These are phyloP conservation scores for Juglanconis sp. DNA, from an alignment of 2,329 filamentous ascomycete species.

Conservation along the genomic window DNA sequence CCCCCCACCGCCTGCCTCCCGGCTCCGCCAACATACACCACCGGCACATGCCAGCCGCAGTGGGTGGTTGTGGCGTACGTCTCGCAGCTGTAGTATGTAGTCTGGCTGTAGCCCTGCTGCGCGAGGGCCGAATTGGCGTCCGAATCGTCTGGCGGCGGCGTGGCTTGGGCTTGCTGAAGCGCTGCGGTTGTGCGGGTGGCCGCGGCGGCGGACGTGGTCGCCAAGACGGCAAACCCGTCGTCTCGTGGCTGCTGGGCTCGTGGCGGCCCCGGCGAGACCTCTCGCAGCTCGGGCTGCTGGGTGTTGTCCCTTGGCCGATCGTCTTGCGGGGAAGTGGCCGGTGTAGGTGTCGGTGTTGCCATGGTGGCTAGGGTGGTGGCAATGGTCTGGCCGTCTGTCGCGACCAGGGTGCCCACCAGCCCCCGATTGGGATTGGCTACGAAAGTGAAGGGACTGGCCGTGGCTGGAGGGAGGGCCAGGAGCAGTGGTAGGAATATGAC, in stretches of 20 bases:
- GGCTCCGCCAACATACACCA: constrained; percentile 23
- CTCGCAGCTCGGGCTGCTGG: not conserved
- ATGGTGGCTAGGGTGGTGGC: constrained; percentile 5
- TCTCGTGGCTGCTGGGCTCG: constrained; percentile 5
- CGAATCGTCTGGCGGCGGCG: constrained; percentile 20
- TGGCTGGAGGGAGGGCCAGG: constrained; percentile 4
- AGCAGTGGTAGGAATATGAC: constrained; percentile 8
- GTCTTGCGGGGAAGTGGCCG: not conserved
- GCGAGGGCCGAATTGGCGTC: constrained; percentile 21
- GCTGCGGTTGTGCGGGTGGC: not conserved
- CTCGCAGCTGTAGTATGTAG: constrained; percentile 38
- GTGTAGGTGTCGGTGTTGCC: not conserved
- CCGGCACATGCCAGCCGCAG: constrained; percentile 38
- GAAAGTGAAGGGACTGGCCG: constrained; percentile 14
- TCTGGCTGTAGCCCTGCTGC: constrained; percentile 29
- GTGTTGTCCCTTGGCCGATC: not conserved
- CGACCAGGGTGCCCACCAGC: constrained; percentile 6
- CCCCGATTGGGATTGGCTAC: not conserved
- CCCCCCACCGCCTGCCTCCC: not conserved
- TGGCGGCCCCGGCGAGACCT: not conserved
- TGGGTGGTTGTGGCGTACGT: constrained; percentile 30
- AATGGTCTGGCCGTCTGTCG: not conserved
- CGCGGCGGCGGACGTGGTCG: not conserved
- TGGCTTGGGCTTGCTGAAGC: constrained; percentile 7
- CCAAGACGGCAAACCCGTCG: constrained; percentile 4